Base-by-base conservation (phyloP, 306 rosid genomes). In the Canavalia ensiformis region DNA sequence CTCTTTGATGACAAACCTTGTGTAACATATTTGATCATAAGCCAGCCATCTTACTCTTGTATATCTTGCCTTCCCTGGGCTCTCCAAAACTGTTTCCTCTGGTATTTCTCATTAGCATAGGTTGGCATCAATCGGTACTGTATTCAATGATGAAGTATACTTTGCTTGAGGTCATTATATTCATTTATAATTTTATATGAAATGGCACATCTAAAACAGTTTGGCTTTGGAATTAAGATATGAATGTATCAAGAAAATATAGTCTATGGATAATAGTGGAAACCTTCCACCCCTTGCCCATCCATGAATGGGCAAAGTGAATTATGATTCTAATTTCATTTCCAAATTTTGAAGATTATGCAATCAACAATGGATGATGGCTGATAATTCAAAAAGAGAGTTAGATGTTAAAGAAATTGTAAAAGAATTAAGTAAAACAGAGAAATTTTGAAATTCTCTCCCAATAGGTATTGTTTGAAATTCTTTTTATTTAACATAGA, bases 1-100 rank as follows among this genome's bases (percentile, higher is more conserved):
- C 11, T 66, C 56, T 74, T 56, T 35, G 42, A 34, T 67, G 85
- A 75, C 44, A 70, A 35, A 59, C 42, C 18, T 34, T 33, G 45
- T 7, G 35, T 7, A 54, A 42, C 56, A 33, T 62, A 25, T 54
- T 33, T 54, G 18, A 56, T 65, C 25, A 31, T 41, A 50, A 72
- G 76, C 68, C 57, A 5, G 18, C 47, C 30, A 82, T 50, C 76
- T 35, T 52, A 34, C 8, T 66, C 28, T 44, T 11, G 51, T 44
- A 46, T 66, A 44, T 44, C 39, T 74, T 45, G 11, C 47, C 72
- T 12, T 67, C 56, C 45, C 46, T 34, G 7, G 51, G 45, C 71
- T 62, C 63, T 59, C 25, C 29, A 45, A 11, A 18, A 12, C 9
- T n/a, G 69, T 68, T 68, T 33, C 45, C 68, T 39, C 46, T 18